Conservation (phyloP, 2,329 filamentous ascomycete species). For the Cladosporium sp. region DNA sequence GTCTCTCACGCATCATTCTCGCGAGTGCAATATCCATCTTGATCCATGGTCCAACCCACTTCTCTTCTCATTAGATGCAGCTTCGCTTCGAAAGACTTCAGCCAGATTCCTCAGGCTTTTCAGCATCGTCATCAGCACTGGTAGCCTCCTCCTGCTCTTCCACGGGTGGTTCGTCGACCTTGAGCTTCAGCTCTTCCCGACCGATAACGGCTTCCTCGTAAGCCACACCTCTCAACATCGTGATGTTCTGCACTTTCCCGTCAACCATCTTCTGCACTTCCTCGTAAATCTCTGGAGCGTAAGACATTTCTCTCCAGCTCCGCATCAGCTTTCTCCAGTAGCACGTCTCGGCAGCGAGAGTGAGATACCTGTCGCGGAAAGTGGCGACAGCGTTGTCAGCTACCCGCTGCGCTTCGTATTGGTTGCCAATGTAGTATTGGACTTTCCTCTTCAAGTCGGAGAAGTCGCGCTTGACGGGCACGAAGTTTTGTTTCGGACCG, state of each 20-base stretch:
- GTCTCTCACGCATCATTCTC: no score
- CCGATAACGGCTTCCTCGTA: conserved; percentile 6
- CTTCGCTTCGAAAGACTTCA: not conserved
- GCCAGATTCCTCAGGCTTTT: not conserved
- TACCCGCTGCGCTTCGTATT: conserved; percentile 19
- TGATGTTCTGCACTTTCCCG: conserved; percentile 1
- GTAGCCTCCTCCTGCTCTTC: not conserved
- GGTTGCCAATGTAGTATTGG: conserved; percentile 8
- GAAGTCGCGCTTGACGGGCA: conserved; percentile 25
- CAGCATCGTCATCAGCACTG: not conserved
- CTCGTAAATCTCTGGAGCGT: conserved; percentile 3
- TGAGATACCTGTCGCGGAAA: conserved; percentile 28
- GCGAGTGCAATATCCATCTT: no score
- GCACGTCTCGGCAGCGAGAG: conserved; percentile 29
- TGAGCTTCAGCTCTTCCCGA: not conserved
- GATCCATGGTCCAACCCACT: no score
- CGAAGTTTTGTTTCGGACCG: conserved; percentile 28
- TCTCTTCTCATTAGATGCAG: no score
- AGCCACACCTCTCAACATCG: conserved; percentile 6
- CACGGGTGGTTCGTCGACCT: not conserved
- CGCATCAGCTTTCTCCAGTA: conserved; percentile 30
- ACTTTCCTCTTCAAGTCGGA: conserved; percentile 21
- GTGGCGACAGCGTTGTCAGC: conserved; percentile 25
- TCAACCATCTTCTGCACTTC: conserved; percentile 1
- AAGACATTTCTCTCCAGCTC: conserved; percentile 20